Percentiles rank a stretch among this genome's conserved stretches.
Conservation (phyloP, 768 basidiomycete genomes). For the Amanita exitialis region DNA sequence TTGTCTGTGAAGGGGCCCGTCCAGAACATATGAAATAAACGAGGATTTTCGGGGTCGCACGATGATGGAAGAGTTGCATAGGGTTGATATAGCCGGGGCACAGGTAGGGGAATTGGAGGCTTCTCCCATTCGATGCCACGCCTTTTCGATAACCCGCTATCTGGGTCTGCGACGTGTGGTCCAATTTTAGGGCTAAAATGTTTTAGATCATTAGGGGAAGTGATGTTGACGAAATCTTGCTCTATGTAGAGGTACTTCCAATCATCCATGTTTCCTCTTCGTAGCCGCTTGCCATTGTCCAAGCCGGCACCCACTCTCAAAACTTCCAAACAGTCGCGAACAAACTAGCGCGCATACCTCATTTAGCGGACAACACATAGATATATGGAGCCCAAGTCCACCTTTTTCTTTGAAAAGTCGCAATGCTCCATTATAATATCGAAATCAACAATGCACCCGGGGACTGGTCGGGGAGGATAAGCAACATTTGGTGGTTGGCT, state of each 20-base stretch:
- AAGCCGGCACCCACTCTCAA: constrained; percentile 85
- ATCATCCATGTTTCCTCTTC: constrained; percentile 67
- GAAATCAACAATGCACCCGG: constrained; percentile 81
- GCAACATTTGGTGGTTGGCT: constrained; percentile 52
- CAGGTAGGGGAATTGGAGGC: constrained; percentile 35
- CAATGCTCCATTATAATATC: constrained; percentile 90
- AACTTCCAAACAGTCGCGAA: constrained; percentile 95
- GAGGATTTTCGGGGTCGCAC: constrained; percentile 80
- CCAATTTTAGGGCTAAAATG: constrained; percentile 25
- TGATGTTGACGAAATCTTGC: constrained; percentile 22
- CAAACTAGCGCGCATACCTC: constrained; percentile 55
- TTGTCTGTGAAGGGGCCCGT: constrained; percentile 98
- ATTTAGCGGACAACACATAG: background rate
- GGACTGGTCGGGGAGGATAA: constrained; percentile 81
- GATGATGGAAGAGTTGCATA: constrained; percentile 45
- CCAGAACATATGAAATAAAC: constrained; percentile 99
- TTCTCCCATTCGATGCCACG: constrained; percentile 53
- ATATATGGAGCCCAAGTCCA: constrained; percentile 15
- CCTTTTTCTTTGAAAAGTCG: constrained; percentile 78
- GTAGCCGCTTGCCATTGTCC: constrained; percentile 67
- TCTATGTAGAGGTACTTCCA: constrained; percentile 90
- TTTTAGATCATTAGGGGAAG: constrained; percentile 13
- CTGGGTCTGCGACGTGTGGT: constrained; percentile 28
- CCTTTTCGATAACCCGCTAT: constrained; percentile 47
- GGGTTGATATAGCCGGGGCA: constrained; percentile 42